Percentiles rank a stretch among this genome's conserved stretches.
These are phyloP conservation scores for Kwoniella mangroviensis DNA, from an alignment of 768 basidiomycete genomes.

Conservation along the genomic window DNA sequence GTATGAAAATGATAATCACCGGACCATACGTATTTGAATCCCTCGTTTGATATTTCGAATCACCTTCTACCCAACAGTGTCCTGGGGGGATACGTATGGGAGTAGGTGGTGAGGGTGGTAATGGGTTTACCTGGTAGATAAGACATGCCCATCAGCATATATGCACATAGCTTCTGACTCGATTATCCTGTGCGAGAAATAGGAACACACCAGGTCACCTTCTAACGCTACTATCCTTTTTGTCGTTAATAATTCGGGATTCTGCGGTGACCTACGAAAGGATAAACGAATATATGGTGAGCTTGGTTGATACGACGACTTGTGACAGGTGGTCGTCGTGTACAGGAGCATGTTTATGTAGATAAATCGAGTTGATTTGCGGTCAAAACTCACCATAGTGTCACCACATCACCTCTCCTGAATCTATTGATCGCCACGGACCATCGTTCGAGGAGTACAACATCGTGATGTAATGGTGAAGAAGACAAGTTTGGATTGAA, in stretches of 20 bases:
- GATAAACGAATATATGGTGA: too few species aligned
- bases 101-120: constrained; percentile 53
- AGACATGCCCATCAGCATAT: neutral
- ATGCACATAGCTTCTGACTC: too few species aligned
- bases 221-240: constrained; percentile 58
- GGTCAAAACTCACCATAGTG: constrained; percentile 44
- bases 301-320: too few species aligned
- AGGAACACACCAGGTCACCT: constrained; percentile 52
- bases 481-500: constrained; percentile 55
- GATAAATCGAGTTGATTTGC: neutral
- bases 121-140: constrained; percentile 45
- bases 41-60: constrained; percentile 53
- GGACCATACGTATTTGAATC: constrained; percentile 59
- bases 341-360: neutral
- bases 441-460: constrained; percentile 57
- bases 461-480: constrained; percentile 53
- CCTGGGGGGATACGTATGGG: constrained; percentile 56
- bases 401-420: constrained; percentile 55
- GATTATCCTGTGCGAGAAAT: neutral
- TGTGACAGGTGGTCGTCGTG: too few species aligned
- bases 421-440: constrained; percentile 44
- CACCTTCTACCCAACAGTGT: constrained; percentile 59
- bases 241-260: constrained; percentile 56
- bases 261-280: constrained; percentile 55
- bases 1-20: constrained; percentile 8